Percentiles rank a stretch among this genome's conserved stretches.
Conservation (phyloP, 192 early-diverging fungal species). For the Paraglomus brasilianum region DNA sequence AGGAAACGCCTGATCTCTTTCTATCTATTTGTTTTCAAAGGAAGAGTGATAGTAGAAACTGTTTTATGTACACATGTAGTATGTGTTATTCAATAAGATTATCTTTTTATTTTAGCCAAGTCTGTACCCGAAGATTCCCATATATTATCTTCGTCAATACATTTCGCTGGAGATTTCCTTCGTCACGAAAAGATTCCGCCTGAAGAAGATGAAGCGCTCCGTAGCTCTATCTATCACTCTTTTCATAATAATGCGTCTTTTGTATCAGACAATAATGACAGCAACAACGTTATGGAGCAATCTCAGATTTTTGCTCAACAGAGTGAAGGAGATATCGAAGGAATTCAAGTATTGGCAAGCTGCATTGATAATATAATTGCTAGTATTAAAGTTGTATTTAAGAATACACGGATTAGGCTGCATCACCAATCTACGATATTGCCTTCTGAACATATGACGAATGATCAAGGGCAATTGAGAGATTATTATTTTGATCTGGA, state of each 20-base stretch:
- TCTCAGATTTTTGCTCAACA: constrained; percentile 15
- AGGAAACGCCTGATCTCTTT: neutral
- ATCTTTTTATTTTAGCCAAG: constrained; percentile 27
- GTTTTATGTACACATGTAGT: too few species aligned
- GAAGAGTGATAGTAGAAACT: too few species aligned
- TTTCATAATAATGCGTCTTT: constrained; percentile 39
- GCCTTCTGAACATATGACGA: constrained; percentile 23
- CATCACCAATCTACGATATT: constrained; percentile 45
- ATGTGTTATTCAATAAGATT: neutral
- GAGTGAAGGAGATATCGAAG: constrained; percentile 47
- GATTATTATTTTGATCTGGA: constrained; percentile 53
- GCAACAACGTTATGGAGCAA: constrained; percentile 19
- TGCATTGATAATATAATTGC: constrained; percentile 86
- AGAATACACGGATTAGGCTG: constrained; percentile 51
- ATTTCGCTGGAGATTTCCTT: constrained; percentile 88
- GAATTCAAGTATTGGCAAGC: constrained; percentile 72
- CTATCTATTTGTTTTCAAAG: too few species aligned
- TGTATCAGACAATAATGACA: constrained; percentile 37
- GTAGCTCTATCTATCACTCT: constrained; percentile 53
- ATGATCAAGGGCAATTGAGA: neutral
- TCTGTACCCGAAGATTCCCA: constrained; percentile 56
- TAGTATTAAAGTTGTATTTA: constrained; percentile 69
- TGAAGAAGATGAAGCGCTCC: constrained; percentile 62
- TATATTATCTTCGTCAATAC: constrained; percentile 77
- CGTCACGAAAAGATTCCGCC: constrained; percentile 59